Conservation (phyloP, 805 yeast species). For the Pichia thaimueangensis region DNA sequence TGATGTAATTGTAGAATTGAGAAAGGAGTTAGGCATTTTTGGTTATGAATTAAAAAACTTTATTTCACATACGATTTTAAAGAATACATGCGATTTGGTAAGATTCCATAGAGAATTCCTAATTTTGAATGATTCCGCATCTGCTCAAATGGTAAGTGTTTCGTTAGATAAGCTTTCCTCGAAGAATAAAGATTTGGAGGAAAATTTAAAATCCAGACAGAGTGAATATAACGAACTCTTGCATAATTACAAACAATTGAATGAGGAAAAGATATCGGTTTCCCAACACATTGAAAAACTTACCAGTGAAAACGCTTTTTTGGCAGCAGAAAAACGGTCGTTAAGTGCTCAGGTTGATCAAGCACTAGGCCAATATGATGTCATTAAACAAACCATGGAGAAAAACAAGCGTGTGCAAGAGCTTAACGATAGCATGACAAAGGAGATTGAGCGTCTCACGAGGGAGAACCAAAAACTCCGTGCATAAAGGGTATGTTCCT, state of each 20-base stretch:
- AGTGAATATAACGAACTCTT: constrained; percentile 24
- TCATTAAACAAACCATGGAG: constrained; percentile 27
- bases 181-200: constrained; percentile 5
- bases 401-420: constrained; percentile 25
- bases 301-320: constrained; percentile 15
- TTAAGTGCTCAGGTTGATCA: constrained; percentile 18
- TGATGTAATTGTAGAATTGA: constrained; percentile 14
- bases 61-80: background rate
- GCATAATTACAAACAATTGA: constrained; percentile 29
- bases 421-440: constrained; percentile 23
- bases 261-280: constrained; percentile 28
- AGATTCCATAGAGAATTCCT: constrained; percentile 11
- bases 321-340: constrained; percentile 15
- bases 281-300: constrained; percentile 20
- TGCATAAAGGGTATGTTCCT: too few relatives aligned
- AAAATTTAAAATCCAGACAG: constrained; percentile 10
- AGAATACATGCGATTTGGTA: constrained; percentile 7
- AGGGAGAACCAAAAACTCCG: constrained; percentile 15
- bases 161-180: constrained; percentile 4
- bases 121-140: constrained; percentile 6
- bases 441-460: constrained; percentile 22
- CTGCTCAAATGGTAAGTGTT: background rate
- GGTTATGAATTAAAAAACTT: background rate
- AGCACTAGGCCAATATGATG: constrained; percentile 27
- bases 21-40: constrained; percentile 5